Conservation (phyloP, 2,329 filamentous ascomycete genomes). For the Sporothrix luriei region DNA sequence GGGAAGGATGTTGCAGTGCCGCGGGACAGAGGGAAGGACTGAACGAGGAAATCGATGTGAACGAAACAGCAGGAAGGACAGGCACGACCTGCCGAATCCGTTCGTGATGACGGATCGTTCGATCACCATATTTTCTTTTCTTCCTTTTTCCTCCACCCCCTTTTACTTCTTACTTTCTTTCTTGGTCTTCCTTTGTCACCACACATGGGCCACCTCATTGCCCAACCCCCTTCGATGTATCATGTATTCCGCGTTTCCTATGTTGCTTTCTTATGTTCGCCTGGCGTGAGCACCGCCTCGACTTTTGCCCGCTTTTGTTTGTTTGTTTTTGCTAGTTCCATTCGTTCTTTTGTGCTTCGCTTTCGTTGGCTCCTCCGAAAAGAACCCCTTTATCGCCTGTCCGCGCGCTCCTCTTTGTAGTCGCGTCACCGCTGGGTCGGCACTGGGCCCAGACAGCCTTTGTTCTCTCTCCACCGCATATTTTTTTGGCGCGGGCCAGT, state of each 20-base stretch:
- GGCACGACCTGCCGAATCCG: slow-evolving; percentile 11
- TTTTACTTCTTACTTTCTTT: not conserved
- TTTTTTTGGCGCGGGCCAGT: slow-evolving; percentile 15
- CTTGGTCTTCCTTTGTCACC: not conserved
- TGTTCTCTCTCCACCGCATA: slow-evolving; percentile 33
- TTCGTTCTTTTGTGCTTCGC: slow-evolving; percentile 2
- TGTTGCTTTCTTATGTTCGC: not conserved
- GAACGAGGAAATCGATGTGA: not conserved
- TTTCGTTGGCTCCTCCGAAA: slow-evolving; percentile 15
- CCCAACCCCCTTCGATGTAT: slow-evolving; percentile 2
- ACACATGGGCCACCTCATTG: not conserved
- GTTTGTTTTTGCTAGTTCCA: slow-evolving; percentile 17
- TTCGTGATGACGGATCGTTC: not conserved
- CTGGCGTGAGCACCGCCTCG: not conserved
- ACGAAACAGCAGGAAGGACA: not conserved
- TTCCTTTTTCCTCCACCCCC: not conserved
- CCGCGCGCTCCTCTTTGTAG: slow-evolving; percentile 29
- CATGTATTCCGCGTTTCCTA: not conserved
- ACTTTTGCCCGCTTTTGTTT: slow-evolving; percentile 14
- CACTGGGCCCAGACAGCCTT: slow-evolving; percentile 34
- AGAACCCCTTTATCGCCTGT: slow-evolving; percentile 3
- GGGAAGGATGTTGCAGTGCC: not conserved
- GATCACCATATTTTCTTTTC: not conserved
- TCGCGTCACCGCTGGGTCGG: slow-evolving; percentile 32
- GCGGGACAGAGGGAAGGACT: not conserved